Conservation (phyloP, 1,139 yeast species). For the Scheffersomyces lignicola region DNA sequence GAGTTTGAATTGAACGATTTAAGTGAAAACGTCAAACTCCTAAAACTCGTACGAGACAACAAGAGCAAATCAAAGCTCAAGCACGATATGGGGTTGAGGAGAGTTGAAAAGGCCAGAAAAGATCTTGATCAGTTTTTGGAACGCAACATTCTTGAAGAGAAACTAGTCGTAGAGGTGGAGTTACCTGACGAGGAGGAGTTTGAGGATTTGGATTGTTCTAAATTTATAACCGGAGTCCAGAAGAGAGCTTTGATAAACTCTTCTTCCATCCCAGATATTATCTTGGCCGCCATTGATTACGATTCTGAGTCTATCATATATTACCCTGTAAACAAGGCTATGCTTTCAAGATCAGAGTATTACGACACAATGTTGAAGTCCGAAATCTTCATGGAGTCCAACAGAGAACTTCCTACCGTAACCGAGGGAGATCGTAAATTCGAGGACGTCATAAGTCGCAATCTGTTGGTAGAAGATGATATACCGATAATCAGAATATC, state of each 20-base stretch:
- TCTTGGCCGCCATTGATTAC: constrained; percentile 39
- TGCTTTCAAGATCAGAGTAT: constrained; percentile 61
- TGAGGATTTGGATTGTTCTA: constrained; percentile 30
- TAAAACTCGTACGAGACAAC: constrained; percentile 14
- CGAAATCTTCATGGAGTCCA: constrained; percentile 26
- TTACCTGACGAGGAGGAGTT: constrained; percentile 23
- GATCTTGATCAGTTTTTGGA: constrained; percentile 44
- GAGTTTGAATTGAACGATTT: constrained; percentile 38
- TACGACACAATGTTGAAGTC: constrained; percentile 66
- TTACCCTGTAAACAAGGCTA: constrained; percentile 66
- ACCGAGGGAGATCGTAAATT: too few species aligned
- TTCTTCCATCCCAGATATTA: constrained; percentile 48
- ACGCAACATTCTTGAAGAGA: constrained; percentile 33
- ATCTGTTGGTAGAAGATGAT: constrained; percentile 18
- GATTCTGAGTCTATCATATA: constrained; percentile 27
- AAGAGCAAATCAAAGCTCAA: constrained; percentile 40
- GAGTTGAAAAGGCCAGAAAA: constrained; percentile 48
- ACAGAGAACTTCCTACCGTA: constrained; percentile 17
- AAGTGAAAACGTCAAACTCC: constrained; percentile 25
- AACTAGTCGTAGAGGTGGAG: constrained; percentile 11
- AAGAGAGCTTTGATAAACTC: constrained; percentile 20
- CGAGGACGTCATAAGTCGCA: constrained; percentile 21
- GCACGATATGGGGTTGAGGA: constrained; percentile 42
- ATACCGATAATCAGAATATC: constrained; percentile 33
- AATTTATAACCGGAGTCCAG: constrained; percentile 17